Evolutionary conservation across 768 basidiomycete genomes (phyloP), one percentile per base, ranked within the genome.

Genomic region (Lactarius pseudohatsudake): DNA sequence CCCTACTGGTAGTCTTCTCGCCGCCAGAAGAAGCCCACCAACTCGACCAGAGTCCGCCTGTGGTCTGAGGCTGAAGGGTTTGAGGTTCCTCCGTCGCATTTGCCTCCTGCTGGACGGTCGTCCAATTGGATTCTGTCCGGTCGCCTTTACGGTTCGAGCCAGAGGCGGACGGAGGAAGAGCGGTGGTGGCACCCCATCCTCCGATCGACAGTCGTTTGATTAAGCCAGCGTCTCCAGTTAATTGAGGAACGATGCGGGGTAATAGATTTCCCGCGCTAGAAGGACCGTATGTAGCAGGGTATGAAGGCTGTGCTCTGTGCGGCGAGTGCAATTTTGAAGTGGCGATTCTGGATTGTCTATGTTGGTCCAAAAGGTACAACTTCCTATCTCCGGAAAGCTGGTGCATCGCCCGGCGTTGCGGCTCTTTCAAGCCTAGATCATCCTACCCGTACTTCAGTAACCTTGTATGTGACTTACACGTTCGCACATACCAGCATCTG

Each of bases 1-100:
- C 76, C 22, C 76, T 76, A 41, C 72, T 69, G 2, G 73, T 64
- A 30, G 76, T 70, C 65, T 79, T 83, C 18, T 83, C 82, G 1
- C 83, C 85, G 6, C 87, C 88, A 9, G 89, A 82, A n/a, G 83
- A 85, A 34, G 80, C 75, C 90, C 90, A 94, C 86, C 86, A 94
- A 62, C 81, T 84, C 64, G 83, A 81, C 86, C 90, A 94, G 40
- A 91, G 76, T 13, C 90, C 84, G 10, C 93, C 92, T 2, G 92
- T 92, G 18, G 71, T 80, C 72, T 94, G 92, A 16, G 88, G 82
- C 61, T 84, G 85, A 32, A 86, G 72, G 11, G 79, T 78, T 59
- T 67, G 60, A 2, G 59, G n/a, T 22, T 65, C 65, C 36, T 64
- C 68, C 20, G 32, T 54, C 18, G 36, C 72, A 43, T 66, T 65